Evolutionary conservation across 177 flowering plant genomes (phyloP), one percentile per base, ranked within the genome.

Genomic region (Vitis hybrid): DNA sequence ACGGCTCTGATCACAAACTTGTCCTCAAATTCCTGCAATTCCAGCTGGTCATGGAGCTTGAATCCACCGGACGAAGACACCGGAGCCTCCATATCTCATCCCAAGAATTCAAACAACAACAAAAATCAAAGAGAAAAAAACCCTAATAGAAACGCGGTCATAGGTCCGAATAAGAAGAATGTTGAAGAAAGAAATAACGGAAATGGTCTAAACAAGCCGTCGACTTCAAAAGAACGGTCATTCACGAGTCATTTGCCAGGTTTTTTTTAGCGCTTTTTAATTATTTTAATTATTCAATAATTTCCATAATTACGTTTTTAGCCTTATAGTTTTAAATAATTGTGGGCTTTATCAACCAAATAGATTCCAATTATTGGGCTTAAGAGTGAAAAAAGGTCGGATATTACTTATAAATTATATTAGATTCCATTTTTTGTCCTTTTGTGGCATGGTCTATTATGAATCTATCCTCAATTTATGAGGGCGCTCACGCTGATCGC

Each of bases 1-100:
- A 73, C 60, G 55, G 98, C 79, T 70, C 69, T 86, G 67, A 94
- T 78, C 56, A 91, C 85, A 74, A 79, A 90, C 76, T 82, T 87
- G 73, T 94, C 91, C 14, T 77, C 76, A 63, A 85, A 94, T 46
- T 94, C 97, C 58, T 62, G 86, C 78, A 94, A 76, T 65, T 90
- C 89, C 79, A 94, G 49, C 75, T 81, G 69, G 17, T 80, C 79
- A 69, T 77, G 75, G 21, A 94, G 91, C 86, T 79, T 87, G 89
- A 90, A 92, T 18, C 67, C 40, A 59, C 67, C 60, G 4, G 70
- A 51, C 3, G 81, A 68, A 11, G 79, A 66, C 8, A 6, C 46
- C 46, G 46, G 46, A 35, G 46, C 46, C 46, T 35, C 46, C 46
- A 35, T 35, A 35, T 35, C 46, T 35, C 46, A 35, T 24, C 27